Percentiles rank a stretch among this genome's conserved stretches.
Evolutionary conservation across 768 basidiomycete genomes (phyloP).

Genomic region (Podaxis carcinomalis): DNA sequence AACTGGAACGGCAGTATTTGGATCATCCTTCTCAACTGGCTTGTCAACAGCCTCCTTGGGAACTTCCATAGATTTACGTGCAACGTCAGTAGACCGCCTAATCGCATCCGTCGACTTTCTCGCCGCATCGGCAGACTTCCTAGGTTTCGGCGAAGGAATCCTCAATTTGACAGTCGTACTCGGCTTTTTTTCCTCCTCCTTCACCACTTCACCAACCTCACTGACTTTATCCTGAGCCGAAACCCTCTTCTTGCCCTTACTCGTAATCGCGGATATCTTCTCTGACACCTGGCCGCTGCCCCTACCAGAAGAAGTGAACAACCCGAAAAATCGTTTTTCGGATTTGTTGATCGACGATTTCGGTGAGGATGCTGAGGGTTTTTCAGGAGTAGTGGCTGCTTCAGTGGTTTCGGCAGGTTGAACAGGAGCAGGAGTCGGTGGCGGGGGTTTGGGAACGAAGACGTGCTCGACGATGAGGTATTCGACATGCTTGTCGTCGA

Average conservation of each 20-base stretch:
- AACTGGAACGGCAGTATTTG: constrained; percentile 14
- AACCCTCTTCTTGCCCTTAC: constrained; percentile 30
- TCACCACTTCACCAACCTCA: constrained; percentile 68
- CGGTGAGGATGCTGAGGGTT: constrained; percentile 29
- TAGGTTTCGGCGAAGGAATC: constrained; percentile 25
- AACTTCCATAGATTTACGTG: constrained; percentile 11
- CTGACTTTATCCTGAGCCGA: constrained; percentile 32
- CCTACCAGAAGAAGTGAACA: constrained; percentile 32
- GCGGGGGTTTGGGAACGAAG: constrained; percentile 36
- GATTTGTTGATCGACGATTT: constrained; percentile 45
- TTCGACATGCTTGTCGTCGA: constrained; percentile 36
- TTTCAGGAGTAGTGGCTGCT: constrained; percentile 2
- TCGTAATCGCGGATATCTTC: constrained; percentile 27
- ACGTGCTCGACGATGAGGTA: constrained; percentile 73
- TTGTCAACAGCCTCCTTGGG: background rate
- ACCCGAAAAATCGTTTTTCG: constrained; percentile 65
- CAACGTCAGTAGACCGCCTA: background rate
- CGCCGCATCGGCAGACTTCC: constrained; percentile 23
- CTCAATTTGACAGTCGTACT: constrained; percentile 19
- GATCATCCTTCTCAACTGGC: constrained; percentile 6
- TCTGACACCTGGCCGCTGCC: constrained; percentile 22
- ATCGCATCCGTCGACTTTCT: constrained; percentile 14
- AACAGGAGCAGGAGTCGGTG: constrained; percentile 19
- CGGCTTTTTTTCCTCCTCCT: constrained; percentile 34
- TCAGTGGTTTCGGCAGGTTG: background rate